Conservation (phyloP, 225 moss, liverwort and hornwort species). For the Bryum argenteum region DNA sequence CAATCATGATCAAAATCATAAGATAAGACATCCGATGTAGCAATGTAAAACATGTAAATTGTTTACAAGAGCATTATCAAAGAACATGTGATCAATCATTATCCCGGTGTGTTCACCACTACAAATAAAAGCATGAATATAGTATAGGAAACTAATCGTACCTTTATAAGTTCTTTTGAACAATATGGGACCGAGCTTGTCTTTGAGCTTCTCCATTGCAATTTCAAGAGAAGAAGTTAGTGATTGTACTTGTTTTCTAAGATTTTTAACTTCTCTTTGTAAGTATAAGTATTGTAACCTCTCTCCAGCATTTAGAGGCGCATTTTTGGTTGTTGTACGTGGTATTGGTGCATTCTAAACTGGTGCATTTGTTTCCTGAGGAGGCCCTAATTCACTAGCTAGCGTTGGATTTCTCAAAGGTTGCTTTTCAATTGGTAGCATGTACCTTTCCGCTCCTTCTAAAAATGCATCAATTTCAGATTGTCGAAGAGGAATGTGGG, state of each 20-base stretch:
- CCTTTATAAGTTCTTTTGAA: background rate
- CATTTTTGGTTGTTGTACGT: background rate
- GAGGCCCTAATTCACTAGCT: background rate
- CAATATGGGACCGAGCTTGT: conserved; percentile 1
- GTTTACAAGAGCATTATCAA: too few relatives aligned
- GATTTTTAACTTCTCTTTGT: background rate
- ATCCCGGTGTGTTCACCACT: too few relatives aligned
- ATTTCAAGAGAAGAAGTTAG: background rate
- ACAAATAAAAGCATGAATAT: too few relatives aligned
- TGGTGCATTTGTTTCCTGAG: background rate
- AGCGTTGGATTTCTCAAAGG: background rate
- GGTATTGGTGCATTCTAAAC: background rate
- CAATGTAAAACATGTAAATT: too few relatives aligned
- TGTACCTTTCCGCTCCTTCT: background rate
- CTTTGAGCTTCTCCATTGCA: background rate
- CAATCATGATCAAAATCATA: too few relatives aligned
- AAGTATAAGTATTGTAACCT: background rate
- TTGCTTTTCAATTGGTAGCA: background rate
- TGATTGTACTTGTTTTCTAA: background rate
- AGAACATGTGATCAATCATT: too few relatives aligned
- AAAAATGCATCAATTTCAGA: background rate
- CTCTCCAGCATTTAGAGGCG: background rate
- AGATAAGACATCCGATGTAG: too few relatives aligned
- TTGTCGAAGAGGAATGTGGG: background rate
- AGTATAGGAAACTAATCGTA: background rate